These are phyloP conservation scores for Saccharomycopsis fibuligera DNA, from an alignment of 805 yeast genomes.

Conservation along the genomic window DNA sequence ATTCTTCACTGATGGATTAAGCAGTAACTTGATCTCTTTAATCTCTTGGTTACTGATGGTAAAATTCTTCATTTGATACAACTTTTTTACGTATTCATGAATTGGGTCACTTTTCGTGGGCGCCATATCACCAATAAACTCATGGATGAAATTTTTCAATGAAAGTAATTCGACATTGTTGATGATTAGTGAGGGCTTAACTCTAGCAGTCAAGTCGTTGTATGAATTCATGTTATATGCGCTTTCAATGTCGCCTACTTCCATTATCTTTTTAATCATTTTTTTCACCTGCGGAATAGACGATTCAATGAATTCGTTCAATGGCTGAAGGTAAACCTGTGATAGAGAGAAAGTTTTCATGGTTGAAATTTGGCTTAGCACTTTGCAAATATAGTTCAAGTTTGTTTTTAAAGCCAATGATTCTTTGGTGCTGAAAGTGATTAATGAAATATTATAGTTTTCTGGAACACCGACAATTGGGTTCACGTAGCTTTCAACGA, in stretches of 20 bases:
- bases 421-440: conserved; percentile 25
- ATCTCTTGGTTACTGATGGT: conserved; percentile 22
- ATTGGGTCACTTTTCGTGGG: conserved; percentile 44
- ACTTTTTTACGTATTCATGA: conserved; percentile 20
- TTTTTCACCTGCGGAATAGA: conserved; percentile 42
- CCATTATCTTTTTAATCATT: conserved; percentile 43
- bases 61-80: neutral
- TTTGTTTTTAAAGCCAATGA: conserved; percentile 34
- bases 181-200: conserved; percentile 39
- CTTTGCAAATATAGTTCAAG: conserved; percentile 48
- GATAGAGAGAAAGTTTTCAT: conserved; percentile 58
- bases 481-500: conserved; percentile 46
- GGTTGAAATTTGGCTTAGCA: conserved; percentile 57
- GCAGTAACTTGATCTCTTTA: conserved; percentile 31
- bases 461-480: conserved; percentile 48
- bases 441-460: conserved; percentile 43
- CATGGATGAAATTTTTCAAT: conserved; percentile 36
- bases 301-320: conserved; percentile 64
- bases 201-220: conserved; percentile 54
- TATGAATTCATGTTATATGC: conserved; percentile 57
- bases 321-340: conserved; percentile 68
- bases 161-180: conserved; percentile 39
- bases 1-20: conserved; percentile 36
- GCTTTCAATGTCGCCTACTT: conserved; percentile 50
- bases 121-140: conserved; percentile 37